phyloP scores from a whole-genome alignment of 345 rosid genomes.

The Bretschneidera sinensis region DNA sequence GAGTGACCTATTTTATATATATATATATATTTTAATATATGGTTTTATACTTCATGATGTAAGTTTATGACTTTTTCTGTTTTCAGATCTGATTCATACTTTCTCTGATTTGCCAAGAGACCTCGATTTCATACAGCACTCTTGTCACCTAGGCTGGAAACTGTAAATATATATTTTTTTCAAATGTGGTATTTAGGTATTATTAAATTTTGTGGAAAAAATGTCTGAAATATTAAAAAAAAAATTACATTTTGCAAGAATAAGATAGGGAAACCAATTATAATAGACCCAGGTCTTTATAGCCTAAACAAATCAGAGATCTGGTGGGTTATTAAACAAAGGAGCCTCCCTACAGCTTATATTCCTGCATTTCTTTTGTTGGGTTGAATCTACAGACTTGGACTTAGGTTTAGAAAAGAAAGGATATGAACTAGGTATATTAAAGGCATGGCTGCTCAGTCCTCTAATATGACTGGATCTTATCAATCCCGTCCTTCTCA shows the following conservation, averaged over 20 bases:
- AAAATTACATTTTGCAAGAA: too few relatives aligned
- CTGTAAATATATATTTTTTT: constrained; percentile 26
- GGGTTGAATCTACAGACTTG: too few relatives aligned
- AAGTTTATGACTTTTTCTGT: too few relatives aligned
- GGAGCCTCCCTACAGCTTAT: constrained; percentile 58
- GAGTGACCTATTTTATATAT: constrained; percentile 39
- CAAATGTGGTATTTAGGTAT: too few relatives aligned
- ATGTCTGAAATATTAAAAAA: too few relatives aligned
- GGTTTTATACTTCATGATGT: constrained; percentile 9
- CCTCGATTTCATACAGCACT: constrained; percentile 60
- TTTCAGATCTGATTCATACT: constrained; percentile 60
- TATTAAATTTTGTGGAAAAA: too few relatives aligned
- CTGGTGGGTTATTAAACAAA: constrained; percentile 54
- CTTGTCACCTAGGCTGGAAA: constrained; percentile 66
- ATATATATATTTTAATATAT: background rate
- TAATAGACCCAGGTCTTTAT: constrained; percentile 60
- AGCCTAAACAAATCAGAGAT: constrained; percentile 58
- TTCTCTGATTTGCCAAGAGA: constrained; percentile 55
- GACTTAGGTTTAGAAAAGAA: too few relatives aligned
- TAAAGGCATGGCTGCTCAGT: too few relatives aligned
- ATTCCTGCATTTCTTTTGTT: too few relatives aligned
- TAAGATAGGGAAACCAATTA: constrained; percentile 58
- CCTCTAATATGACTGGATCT: too few relatives aligned
- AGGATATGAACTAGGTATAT: too few relatives aligned
- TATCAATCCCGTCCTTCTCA: too few relatives aligned